phyloP scores from a whole-genome alignment of 495 filamentous ascomycete species.

The Chaetomium cochliodes region DNA sequence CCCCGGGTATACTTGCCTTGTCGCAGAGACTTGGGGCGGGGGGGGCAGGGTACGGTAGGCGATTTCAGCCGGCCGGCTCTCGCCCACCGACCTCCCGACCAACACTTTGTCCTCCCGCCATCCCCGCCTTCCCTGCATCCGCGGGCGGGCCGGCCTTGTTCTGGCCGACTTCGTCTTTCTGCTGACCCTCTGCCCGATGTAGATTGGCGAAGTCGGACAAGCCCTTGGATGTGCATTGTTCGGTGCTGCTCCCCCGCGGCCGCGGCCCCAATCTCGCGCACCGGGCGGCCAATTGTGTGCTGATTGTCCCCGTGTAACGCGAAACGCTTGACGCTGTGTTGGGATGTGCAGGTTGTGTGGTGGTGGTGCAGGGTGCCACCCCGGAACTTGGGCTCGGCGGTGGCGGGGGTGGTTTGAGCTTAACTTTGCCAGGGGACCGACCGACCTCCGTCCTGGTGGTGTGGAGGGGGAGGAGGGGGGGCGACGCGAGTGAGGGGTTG shows the following conservation, averaged over 20 bases:
- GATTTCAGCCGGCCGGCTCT: neutral
- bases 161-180: neutral
- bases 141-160: no score
- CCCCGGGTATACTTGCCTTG: neutral
- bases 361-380: neutral
- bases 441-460: no score
- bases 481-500: neutral
- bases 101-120: neutral
- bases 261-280: neutral
- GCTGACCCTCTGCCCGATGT: constrained; percentile 14
- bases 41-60: no score
- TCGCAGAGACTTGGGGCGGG: no score
- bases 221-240: neutral
- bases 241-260: no score
- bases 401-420: neutral
- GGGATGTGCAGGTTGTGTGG: neutral
- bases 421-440: neutral
- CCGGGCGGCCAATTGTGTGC: no score
- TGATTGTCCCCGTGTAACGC: neutral
- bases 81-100: neutral
- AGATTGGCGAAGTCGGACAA: constrained; percentile 26
- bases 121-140: neutral
- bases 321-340: neutral
- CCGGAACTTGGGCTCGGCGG: neutral
- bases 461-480: neutral